These are phyloP conservation scores for Benincasa hispida DNA, from an alignment of 306 rosid species.

Conservation along the genomic window DNA sequence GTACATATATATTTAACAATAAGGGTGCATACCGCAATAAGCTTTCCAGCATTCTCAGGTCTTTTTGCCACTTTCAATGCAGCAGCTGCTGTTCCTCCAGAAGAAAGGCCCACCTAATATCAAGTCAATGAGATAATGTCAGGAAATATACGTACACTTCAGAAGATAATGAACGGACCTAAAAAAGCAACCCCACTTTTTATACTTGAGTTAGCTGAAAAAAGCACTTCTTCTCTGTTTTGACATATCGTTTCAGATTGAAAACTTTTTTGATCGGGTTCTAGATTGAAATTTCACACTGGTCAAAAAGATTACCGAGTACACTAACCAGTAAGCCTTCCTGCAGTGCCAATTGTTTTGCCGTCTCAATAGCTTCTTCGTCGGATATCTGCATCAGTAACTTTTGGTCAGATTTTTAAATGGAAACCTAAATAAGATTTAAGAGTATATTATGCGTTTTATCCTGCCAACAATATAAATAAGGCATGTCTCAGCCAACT, in stretches of 20 bases:
- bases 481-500: background rate
- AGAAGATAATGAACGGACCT: background rate
- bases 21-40: slow-evolving; percentile 49
- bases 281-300: background rate
- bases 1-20: background rate
- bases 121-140: slow-evolving; percentile 4
- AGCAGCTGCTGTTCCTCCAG: slow-evolving; percentile 96
- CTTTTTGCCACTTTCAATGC: slow-evolving; percentile 85
- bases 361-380: slow-evolving; percentile 81
- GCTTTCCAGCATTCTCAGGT: slow-evolving; percentile 93
- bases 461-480: background rate
- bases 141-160: background rate
- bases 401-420: slow-evolving; percentile 10
- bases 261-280: background rate
- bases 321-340: slow-evolving; percentile 92
- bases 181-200: background rate
- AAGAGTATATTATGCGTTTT: background rate
- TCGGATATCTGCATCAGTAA: slow-evolving; percentile 64
- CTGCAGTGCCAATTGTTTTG: slow-evolving; percentile 89
- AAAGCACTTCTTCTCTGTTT: background rate
- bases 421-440: background rate
- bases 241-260: background rate
- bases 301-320: background rate
- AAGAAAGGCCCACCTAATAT: slow-evolving; percentile 88
- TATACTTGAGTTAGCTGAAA: background rate